phyloP scores from a whole-genome alignment of 1,284 basidiomycete species.

The Cryptococcus sp. region DNA sequence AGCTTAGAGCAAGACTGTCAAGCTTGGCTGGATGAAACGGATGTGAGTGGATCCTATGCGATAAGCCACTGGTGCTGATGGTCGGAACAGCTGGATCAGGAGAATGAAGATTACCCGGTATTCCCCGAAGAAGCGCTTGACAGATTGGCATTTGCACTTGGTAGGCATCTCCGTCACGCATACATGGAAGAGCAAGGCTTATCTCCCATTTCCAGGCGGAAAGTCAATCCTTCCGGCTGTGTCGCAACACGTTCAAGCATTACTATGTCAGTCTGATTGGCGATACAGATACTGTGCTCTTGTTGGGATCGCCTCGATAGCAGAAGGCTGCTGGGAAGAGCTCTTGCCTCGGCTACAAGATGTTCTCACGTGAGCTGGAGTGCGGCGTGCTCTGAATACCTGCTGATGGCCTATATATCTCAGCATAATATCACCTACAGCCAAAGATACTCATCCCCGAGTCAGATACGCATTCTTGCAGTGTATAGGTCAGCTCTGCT shows the following conservation, averaged over 20 bases:
- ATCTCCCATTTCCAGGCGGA: constrained; percentile 50
- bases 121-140: constrained; percentile 77
- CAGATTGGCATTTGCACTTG: constrained; percentile 70
- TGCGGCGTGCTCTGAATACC: neutral
- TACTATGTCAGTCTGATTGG: constrained; percentile 73
- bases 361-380: constrained; percentile 15
- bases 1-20: constrained; percentile 59
- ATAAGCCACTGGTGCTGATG: neutral
- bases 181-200: neutral
- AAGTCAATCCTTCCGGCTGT: constrained; percentile 69
- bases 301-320: constrained; percentile 55
- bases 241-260: constrained; percentile 73
- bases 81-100: constrained; percentile 60
- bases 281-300: constrained; percentile 74
- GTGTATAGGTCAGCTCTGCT: constrained; percentile 80
- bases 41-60: constrained; percentile 57
- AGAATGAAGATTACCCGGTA: constrained; percentile 71
- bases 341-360: constrained; percentile 16
- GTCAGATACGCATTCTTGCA: constrained; percentile 83
- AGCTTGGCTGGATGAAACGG: constrained; percentile 66
- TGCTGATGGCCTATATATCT: constrained; percentile 41
- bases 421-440: constrained; percentile 75
- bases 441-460: constrained; percentile 72
- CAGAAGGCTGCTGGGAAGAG: constrained; percentile 34
- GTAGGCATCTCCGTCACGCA: constrained; percentile 35